phyloP scores from a whole-genome alignment of 495 filamentous ascomycete species.

The Xylaria sp. region DNA sequence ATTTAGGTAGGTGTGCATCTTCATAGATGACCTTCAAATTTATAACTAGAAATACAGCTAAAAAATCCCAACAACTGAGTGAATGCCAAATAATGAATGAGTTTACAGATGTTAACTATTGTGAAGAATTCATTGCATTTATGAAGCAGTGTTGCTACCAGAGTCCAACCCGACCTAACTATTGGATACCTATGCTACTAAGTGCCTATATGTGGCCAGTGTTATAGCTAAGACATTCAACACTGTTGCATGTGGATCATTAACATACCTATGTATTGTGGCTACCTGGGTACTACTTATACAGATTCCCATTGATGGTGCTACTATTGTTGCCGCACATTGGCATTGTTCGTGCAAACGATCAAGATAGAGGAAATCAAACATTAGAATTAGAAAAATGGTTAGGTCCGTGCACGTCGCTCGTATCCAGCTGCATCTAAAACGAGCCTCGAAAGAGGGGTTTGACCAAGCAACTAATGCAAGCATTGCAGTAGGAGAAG shows the following conservation, averaged over 20 bases:
- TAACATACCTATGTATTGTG: background rate
- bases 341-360: no score
- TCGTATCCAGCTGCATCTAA: background rate
- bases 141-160: background rate
- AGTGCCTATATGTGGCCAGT: background rate
- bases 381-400: no score
- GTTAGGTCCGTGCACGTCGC: background rate
- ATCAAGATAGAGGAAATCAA: no score
- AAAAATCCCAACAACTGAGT: background rate
- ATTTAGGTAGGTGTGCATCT: no score
- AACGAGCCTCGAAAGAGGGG: slow-evolving; percentile 3
- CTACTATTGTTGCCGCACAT: no score
- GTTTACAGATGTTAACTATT: background rate
- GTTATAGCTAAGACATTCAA: background rate
- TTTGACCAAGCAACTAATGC: background rate
- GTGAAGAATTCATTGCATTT: background rate
- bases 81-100: background rate
- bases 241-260: background rate
- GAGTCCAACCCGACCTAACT: background rate
- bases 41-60: background rate
- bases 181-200: no score
- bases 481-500: background rate
- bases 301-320: no score
- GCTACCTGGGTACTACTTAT: background rate
- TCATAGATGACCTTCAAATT: background rate